Evolutionary conservation across 345 rosid species (phyloP), one percentile per base, ranked within the genome.

Genomic region (Boechera retrofracta): DNA sequence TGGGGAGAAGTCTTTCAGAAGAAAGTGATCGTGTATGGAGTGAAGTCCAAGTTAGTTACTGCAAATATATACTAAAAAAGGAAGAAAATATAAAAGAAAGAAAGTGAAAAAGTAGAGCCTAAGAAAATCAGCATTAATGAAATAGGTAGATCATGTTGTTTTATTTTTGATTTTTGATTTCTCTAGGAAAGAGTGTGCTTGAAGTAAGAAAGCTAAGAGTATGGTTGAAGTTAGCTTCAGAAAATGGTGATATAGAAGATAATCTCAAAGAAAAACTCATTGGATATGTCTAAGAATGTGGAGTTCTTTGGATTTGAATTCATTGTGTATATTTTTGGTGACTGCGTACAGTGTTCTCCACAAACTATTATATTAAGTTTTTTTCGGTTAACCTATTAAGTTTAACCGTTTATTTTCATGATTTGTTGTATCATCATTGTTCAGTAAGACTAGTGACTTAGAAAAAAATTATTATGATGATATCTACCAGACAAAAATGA

Each of bases 21-120:
- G 82, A 73, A 73, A 78, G 73, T 79, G 78, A 79, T 73, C 78
- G 32, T 61, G 38, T 35, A 73, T 79, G 70, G 82, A 79, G 78
- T 79, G 78, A 73, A 18, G 60, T 73, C 75, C 71, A 79, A 79
- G 82, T 68, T 79, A 79, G 71, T 61, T 54, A 61, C 63, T 73
- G 42, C 70, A 79, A 79, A 77, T 71, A 31, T 26, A 36, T 45
- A 70, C 71, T 44, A 13, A 63, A 71, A 73, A 69, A 15, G 39
- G 15, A 64, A 56, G 7, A 10, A 47, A 35, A 64, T 29, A 39
- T 7, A 54, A 68, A 62, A 54, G 9, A 55, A 56, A 70, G 53
- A 53, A 61, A 73, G 60, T 42, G 49, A 61, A 73, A 71, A 79
- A 68, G 65, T 51, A 44, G 70, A 79, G 82, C 45, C 82, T 79